These are phyloP conservation scores for Ceratocystis variospora DNA, from an alignment of 2,329 filamentous ascomycete genomes.

Conservation along the genomic window DNA sequence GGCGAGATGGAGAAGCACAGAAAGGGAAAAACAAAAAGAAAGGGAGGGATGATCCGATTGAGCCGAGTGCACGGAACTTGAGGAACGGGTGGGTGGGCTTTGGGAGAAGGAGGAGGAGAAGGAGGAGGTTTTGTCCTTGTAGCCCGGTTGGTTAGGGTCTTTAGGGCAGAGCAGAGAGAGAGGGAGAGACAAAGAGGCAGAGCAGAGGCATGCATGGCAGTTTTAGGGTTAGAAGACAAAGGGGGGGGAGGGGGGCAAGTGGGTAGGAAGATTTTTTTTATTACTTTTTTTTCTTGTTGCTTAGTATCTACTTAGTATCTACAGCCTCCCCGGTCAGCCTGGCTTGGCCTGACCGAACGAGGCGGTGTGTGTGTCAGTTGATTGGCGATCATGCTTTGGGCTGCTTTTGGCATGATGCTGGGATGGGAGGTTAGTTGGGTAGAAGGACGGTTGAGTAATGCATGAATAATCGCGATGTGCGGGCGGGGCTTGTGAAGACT, in stretches of 20 bases:
- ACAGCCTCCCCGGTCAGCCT: no score
- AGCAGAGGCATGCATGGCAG: not conserved
- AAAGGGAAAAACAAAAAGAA: not conserved
- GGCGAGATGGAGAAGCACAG: not conserved
- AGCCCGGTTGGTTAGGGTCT: not conserved
- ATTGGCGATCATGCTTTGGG: not conserved
- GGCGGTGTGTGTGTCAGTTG: not conserved
- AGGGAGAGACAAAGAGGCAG: conserved; percentile 7
- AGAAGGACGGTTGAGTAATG: no score
- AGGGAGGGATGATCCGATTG: not conserved
- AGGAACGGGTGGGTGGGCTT: not conserved
- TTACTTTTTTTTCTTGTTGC: not conserved
- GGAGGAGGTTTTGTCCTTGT: not conserved
- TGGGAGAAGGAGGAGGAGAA: not conserved
- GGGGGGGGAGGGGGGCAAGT: not conserved
- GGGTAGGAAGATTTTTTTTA: not conserved
- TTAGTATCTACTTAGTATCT: not conserved
- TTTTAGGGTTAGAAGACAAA: not conserved
- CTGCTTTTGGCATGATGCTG: not conserved
- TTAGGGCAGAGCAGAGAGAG: conserved; percentile 6
- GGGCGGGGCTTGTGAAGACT: no score
- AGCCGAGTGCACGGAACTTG: not conserved
- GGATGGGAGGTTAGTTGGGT: not conserved
- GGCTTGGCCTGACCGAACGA: no score
- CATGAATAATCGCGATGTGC: no score